Conservation (phyloP, 2,329 filamentous ascomycete genomes). For the Cryphonectria japonica region DNA sequence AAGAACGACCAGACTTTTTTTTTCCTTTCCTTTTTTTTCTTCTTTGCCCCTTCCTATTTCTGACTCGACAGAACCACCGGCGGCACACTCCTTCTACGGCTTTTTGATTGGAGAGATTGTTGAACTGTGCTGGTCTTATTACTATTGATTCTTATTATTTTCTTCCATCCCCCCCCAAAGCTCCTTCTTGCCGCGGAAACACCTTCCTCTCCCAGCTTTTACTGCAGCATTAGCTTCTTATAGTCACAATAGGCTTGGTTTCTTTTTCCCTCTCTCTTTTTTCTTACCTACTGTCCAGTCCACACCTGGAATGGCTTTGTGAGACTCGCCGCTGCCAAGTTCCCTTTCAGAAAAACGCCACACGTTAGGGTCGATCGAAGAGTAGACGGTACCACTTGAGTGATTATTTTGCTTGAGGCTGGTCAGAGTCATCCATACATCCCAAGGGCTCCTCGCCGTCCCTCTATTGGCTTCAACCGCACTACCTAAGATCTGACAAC, state of each 20-base stretch:
- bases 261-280: neutral
- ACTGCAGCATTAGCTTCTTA: neutral
- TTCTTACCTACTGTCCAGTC: neutral
- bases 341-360: neutral
- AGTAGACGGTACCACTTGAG: neutral
- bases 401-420: neutral
- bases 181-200: neutral
- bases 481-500: slow-evolving; percentile 10
- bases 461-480: slow-evolving; percentile 3
- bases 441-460: neutral
- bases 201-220: neutral
- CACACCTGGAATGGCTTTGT: neutral
- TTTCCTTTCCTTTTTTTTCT: neutral
- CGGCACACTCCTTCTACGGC: neutral
- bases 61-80: neutral
- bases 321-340: neutral
- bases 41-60: neutral
- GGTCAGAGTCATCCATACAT: slow-evolving; percentile 4
- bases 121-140: neutral
- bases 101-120: neutral
- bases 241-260: neutral
- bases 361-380: neutral
- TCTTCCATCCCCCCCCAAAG: neutral
- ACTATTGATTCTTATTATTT: neutral
- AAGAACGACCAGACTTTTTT: neutral